Base-by-base conservation (phyloP, 495 filamentous ascomycete genomes). In the Tirmania nivea region DNA sequence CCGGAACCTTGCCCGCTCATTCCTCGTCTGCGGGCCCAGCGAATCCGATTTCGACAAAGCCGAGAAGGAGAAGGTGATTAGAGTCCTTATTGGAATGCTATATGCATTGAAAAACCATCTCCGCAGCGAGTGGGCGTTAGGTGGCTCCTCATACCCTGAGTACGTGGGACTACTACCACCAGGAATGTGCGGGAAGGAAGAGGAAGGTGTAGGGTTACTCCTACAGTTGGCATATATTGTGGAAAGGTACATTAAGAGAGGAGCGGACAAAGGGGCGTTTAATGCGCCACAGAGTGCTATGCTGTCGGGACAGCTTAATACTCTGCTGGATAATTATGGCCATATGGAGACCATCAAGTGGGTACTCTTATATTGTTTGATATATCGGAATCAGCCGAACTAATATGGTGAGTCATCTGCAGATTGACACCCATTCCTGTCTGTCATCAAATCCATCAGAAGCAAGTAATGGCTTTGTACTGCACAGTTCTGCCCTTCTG, bases 71-170 rank as follows among this genome's bases (percentile, higher is more conserved):
- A 68, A 66, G 50, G 64, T 80, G 51, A 69, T 85, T 17, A 71
- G 56, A 35, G 59, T 53, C 1, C 55, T 65, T 7, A 56, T 85
- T 56, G 82, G 80, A 2, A 76, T 86, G 16, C 73, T 82, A n/a
- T 85, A 78, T 57, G 78, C 81, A 0, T 72, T 83, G 20, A 86
- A 85, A 60, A 82, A 84, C 60, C 79, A 84, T 65, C 68, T 86
- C 0, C 75, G 82, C 48, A 79, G 79, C 0, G 80, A 83, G 63
- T 86, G 79, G 79, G 77, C 79, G 20, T 72, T 75, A 0, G 74
- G 77, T 0, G 61, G 70, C 19, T 63, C 54, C 35, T 64, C 61
- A 19, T 55, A 61, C 20, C 71, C 75, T 0, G 78, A 78, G 55
- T 86, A 81, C 63, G 69, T 68, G 39, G 70, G 73, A 17, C 58